phyloP scores from a whole-genome alignment of 805 yeast species.

The Phaffomyces thermotolerans region DNA sequence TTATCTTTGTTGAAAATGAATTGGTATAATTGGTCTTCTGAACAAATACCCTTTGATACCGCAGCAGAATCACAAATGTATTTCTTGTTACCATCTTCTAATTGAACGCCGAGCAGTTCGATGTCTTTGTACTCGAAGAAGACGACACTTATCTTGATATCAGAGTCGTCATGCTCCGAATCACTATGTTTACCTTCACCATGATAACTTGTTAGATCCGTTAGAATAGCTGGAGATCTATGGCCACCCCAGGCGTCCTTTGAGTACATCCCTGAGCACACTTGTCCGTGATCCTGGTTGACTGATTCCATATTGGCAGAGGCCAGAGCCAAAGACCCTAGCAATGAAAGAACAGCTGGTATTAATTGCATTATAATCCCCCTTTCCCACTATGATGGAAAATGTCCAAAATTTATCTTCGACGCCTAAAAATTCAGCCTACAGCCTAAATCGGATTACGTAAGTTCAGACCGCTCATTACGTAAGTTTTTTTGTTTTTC shows the following conservation, averaged over 20 bases:
- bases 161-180: conserved; percentile 24
- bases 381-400: no score
- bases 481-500: no score
- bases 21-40: conserved; percentile 43
- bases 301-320: conserved; percentile 41
- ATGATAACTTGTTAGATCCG: conserved; percentile 30
- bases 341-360: background rate
- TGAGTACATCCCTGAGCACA: conserved; percentile 87
- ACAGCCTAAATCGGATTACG: no score
- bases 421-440: no score
- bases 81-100: conserved; percentile 37
- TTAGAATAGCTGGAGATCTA: conserved; percentile 52
- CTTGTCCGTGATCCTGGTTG: conserved; percentile 47
- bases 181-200: conserved; percentile 11
- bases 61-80: conserved; percentile 76
- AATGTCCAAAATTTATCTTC: no score
- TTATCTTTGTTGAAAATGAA: conserved; percentile 48
- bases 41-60: conserved; percentile 50
- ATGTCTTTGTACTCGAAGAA: conserved; percentile 82
- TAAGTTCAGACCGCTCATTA: no score
- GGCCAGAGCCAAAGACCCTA: background rate
- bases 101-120: conserved; percentile 51
- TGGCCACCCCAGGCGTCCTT: conserved; percentile 84
- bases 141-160: conserved; percentile 51
- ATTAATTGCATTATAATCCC: conserved; percentile 1